Evolutionary conservation across 805 yeast genomes (phyloP), one percentile per base, ranked within the genome.

Genomic region (Jamesozyma lodderae): DNA sequence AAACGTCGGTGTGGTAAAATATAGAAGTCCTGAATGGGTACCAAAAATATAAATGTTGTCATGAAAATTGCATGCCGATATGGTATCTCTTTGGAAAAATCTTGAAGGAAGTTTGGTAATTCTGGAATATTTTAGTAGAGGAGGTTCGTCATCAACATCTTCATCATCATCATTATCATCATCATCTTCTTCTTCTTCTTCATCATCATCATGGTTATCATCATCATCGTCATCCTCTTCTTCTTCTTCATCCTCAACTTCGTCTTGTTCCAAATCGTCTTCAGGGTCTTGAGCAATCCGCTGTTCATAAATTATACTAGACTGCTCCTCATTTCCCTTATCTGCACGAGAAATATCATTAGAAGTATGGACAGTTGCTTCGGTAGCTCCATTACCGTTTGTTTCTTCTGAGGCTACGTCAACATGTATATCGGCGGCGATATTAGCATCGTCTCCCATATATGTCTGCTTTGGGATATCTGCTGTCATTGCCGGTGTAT

Each of bases 21-120:
- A 87, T 1, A 90, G 59, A 2, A 83, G 61, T 0, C 97, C 97
- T 0, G 92, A 75, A 48, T 92, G 96, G 0, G 96, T 85, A 1
- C 94, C 97, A 64, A 86, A 83, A 9, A 82, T 75, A 43, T 81
- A 75, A 26, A 80, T 68, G 1, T 66, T 57, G 3, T 79, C 81
- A 38, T 72, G 70, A 40, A 82, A 73, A 14, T 67, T 62, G 43
- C 81, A 75, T 0, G 86, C 63, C 2, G 96, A 84, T 0, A 92
- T 72, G 0, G 94, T 81, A 53, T 92, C 96, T 33, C 74, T 71
- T 28, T 62, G 64, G 59, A 85, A 84, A 51, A 88, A 78, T 13
- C 77, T 70, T 1, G 75, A 58, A 0, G 96, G 95, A 1, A 88
- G 66, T 33, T 72, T 68, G 30, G 70, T 66, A 14, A 87, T 60